Percentiles rank a stretch among this genome's conserved stretches.
Conservation (phyloP, 2,329 filamentous ascomycete species). For the Verticillium tricorpus region DNA sequence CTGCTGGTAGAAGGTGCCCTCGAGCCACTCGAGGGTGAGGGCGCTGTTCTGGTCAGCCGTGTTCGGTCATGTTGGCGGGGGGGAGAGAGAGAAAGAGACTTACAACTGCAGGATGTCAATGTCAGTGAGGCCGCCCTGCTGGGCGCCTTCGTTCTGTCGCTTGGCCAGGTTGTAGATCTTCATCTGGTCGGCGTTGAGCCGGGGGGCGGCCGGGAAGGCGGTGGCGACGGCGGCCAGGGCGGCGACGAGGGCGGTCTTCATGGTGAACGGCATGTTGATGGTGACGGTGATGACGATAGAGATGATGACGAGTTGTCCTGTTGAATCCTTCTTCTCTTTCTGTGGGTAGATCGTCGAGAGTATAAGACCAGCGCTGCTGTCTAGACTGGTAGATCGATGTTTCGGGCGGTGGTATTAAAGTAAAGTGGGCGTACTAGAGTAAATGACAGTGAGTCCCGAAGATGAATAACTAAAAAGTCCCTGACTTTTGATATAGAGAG, state of each 20-base stretch:
- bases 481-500: neutral
- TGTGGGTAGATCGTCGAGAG: conserved; percentile 9
- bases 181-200: conserved; percentile 38
- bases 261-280: conserved; percentile 39
- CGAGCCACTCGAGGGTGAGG: conserved; percentile 70
- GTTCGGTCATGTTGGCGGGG: neutral
- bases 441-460: neutral
- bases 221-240: conserved; percentile 39
- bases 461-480: neutral
- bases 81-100: too few species aligned
- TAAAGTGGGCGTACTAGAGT: neutral
- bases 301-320: conserved; percentile 16
- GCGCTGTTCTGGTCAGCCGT: conserved; percentile 39
- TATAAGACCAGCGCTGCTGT: conserved; percentile 4
- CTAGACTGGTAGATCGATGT: neutral
- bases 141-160: conserved; percentile 45
- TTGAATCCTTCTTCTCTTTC: conserved; percentile 16
- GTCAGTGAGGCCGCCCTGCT: conserved; percentile 42
- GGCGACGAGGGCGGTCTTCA: conserved; percentile 39
- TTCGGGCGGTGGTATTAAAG: neutral
- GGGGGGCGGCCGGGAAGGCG: conserved; percentile 41
- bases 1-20: conserved; percentile 67
- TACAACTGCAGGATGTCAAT: conserved; percentile 57
- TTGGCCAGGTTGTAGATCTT: conserved; percentile 42
- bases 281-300: conserved; percentile 1